Evolutionary conservation across 805 yeast genomes (phyloP).

Genomic region (Wickerhamiella kurtzmanii): DNA sequence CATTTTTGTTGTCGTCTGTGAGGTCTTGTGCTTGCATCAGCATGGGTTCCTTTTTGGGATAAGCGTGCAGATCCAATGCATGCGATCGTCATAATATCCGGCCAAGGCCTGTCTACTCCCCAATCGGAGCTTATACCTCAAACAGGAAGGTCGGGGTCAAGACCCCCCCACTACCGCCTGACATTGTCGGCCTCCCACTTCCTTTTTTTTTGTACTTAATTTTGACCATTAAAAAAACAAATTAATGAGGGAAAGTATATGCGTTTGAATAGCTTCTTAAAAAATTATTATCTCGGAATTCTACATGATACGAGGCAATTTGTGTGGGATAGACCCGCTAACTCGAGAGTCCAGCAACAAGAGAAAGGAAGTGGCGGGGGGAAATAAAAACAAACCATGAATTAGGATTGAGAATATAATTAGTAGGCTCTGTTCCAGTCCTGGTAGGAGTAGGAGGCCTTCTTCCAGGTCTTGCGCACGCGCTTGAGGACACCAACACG

Average conservation of each 20-base stretch:
- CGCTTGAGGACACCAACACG: conserved; percentile 16
- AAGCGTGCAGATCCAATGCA: not conserved
- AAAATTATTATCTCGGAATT: not conserved
- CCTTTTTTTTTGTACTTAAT: no score
- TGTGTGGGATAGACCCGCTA: not conserved
- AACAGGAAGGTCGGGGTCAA: no score
- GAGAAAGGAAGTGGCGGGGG: not conserved
- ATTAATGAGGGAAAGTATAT: no score
- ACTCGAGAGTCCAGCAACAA: not conserved
- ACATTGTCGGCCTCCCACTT: no score
- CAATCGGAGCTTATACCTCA: not conserved
- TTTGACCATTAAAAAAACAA: no score
- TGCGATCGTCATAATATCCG: not conserved
- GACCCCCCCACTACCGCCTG: no score
- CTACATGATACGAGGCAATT: not conserved
- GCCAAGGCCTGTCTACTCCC: not conserved
- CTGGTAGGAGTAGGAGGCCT: conserved; percentile 19
- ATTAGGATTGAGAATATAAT: conserved; percentile 2
- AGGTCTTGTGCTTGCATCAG: no score
- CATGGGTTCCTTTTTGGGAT: not conserved
- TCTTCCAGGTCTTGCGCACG: conserved; percentile 22
- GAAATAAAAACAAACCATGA: not conserved
- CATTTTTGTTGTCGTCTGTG: no score
- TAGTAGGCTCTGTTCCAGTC: conserved; percentile 20
- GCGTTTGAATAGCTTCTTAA: not conserved